Percentiles rank a stretch among this genome's conserved stretches.
Conservation (phyloP, 805 yeast species). For the Myxozyma sirexii region DNA sequence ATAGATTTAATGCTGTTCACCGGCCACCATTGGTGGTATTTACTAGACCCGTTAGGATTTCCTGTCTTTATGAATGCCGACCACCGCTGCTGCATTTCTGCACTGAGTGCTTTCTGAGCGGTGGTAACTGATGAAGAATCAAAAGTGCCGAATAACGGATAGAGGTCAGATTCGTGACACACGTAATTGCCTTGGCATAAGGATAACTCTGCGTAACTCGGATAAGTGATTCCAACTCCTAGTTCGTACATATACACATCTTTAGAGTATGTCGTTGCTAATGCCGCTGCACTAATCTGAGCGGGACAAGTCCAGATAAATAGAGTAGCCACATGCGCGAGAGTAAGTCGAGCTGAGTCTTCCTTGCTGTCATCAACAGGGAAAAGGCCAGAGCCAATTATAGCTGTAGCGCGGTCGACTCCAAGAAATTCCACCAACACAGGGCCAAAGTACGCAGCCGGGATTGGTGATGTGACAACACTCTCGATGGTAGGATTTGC, state of each 20-base stretch:
- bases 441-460: slow-evolving; percentile 4
- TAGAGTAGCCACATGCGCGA: slow-evolving; percentile 31
- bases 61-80: slow-evolving; percentile 36
- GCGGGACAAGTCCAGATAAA: slow-evolving; percentile 38
- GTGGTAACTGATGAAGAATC: slow-evolving; percentile 21
- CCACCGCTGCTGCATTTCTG: slow-evolving; percentile 40
- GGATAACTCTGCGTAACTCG: slow-evolving; percentile 22
- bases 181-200: slow-evolving; percentile 36
- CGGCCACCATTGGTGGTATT: slow-evolving; percentile 27
- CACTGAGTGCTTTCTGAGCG: slow-evolving; percentile 31
- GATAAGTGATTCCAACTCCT: slow-evolving; percentile 37
- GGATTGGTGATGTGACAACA: slow-evolving; percentile 12
- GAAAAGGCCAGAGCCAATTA: slow-evolving; percentile 17
- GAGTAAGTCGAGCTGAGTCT: slow-evolving; percentile 23
- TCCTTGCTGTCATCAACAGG: not conserved
- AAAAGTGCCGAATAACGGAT: slow-evolving; percentile 39
- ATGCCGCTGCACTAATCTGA: slow-evolving; percentile 30
- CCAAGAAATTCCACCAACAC: slow-evolving; percentile 23
- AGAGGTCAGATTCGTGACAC: slow-evolving; percentile 41
- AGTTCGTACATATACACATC: slow-evolving; percentile 37
- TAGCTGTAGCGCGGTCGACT: slow-evolving; percentile 11
- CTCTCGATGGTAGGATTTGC: slow-evolving; percentile 34
- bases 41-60: slow-evolving; percentile 33
- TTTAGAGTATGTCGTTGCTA: slow-evolving; percentile 12
- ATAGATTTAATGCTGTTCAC: slow-evolving; percentile 6